Evolutionary conservation across 306 rosid species (phyloP).

Genomic region (Ceratonia siliqua): DNA sequence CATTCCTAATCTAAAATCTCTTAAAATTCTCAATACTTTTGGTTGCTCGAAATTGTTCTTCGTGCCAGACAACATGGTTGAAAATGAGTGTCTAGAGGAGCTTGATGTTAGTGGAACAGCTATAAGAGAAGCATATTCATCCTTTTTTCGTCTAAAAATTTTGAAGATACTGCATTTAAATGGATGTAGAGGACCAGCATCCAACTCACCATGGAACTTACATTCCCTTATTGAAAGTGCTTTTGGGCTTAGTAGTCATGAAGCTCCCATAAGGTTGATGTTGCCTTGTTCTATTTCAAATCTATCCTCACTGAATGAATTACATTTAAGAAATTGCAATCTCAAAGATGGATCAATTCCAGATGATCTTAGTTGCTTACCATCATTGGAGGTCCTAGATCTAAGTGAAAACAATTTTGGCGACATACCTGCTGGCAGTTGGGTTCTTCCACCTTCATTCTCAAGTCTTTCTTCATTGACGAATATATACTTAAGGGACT

Average conservation of each 20-base stretch:
- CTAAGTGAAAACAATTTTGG: constrained; percentile 44
- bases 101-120: constrained; percentile 31
- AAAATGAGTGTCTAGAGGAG: constrained; percentile 29
- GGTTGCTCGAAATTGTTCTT: constrained; percentile 32
- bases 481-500: not conserved
- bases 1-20: constrained; percentile 34
- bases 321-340: constrained; percentile 42
- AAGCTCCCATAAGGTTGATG: constrained; percentile 16
- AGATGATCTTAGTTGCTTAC: constrained; percentile 21
- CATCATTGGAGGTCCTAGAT: constrained; percentile 18
- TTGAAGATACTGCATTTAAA: constrained; percentile 31
- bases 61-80: constrained; percentile 30
- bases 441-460: not conserved
- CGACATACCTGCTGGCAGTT: constrained; percentile 24
- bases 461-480: not conserved
- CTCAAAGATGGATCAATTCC: constrained; percentile 37
- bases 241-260: not conserved
- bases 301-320: not conserved
- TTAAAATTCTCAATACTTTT: constrained; percentile 33
- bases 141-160: constrained; percentile 25
- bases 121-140: constrained; percentile 16
- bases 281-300: constrained; percentile 8
- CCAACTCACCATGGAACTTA: constrained; percentile 12
- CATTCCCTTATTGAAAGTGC: not conserved
- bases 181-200: constrained; percentile 29